Conservation (phyloP, 441 rosid genomes). For the Mallotus japonicus region DNA sequence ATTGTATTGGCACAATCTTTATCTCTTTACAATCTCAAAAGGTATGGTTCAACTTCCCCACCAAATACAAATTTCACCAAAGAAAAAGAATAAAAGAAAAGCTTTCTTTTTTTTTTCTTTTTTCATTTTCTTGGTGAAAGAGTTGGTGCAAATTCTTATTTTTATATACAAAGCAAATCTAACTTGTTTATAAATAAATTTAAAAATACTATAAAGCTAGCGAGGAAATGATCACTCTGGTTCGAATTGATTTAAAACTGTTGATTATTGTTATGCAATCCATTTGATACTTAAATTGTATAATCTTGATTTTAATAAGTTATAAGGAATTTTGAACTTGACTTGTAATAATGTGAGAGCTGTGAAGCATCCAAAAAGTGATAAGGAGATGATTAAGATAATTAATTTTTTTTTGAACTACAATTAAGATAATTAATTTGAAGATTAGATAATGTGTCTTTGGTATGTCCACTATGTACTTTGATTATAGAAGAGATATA, state of each 20-base stretch:
- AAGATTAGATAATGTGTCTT: background rate
- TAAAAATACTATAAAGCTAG: too few species aligned
- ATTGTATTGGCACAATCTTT: background rate
- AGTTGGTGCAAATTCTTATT: too few species aligned
- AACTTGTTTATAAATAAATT: too few species aligned
- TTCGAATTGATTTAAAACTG: too few species aligned
- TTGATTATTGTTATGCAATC: too few species aligned
- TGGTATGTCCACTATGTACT: background rate
- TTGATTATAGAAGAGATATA: background rate
- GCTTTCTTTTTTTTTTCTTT: background rate
- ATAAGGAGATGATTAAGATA: background rate
- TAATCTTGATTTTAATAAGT: too few species aligned
- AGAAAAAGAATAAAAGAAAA: background rate
- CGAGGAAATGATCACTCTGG: too few species aligned
- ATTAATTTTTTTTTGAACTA: too few species aligned
- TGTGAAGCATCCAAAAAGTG: background rate
- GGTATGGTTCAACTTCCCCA: slow-evolving; percentile 3
- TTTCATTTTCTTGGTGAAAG: background rate
- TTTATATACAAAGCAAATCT: too few species aligned
- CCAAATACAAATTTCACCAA: background rate
- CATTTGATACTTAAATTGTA: too few species aligned
- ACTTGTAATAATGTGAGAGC: background rate
- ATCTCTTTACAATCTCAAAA: background rate
- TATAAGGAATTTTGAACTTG: too few species aligned
- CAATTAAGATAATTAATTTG: background rate